phyloP scores from a whole-genome alignment of 352 stramenopile genomes.

The Elongisporangium prolatum region DNA sequence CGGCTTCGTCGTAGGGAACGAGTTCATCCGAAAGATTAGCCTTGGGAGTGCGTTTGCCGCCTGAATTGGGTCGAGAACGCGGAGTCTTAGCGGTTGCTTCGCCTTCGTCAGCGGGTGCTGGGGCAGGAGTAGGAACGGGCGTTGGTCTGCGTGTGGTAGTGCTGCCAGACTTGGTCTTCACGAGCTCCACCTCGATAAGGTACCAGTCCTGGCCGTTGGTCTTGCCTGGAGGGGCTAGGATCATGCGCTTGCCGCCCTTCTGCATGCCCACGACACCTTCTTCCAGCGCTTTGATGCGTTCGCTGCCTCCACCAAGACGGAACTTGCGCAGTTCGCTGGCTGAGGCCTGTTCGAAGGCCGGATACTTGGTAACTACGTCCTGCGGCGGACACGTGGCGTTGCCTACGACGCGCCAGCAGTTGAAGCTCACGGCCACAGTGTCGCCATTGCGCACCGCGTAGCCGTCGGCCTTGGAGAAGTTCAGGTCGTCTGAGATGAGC shows the following conservation, averaged over 20 bases:
- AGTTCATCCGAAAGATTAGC: too few species aligned
- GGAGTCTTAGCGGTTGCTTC: too few species aligned
- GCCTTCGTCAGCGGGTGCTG: too few species aligned
- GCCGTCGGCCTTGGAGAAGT: slow-evolving; percentile 31
- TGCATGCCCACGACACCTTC: slow-evolving; percentile 87
- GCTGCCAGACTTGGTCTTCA: slow-evolving; percentile 58
- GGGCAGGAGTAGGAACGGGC: too few species aligned
- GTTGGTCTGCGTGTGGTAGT: too few species aligned
- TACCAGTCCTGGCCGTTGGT: slow-evolving; percentile 83
- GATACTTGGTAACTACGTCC: slow-evolving; percentile 74
- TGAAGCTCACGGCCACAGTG: slow-evolving; percentile 61
- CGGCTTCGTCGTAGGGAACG: slow-evolving; percentile 41
- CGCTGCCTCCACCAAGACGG: slow-evolving; percentile 63
- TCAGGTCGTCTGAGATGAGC: slow-evolving; percentile 48
- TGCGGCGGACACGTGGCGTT: slow-evolving; percentile 47
- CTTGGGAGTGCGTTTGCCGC: too few species aligned
- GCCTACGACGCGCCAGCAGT: slow-evolving; percentile 72
- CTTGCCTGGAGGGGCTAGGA: slow-evolving; percentile 80
- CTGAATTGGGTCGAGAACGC: too few species aligned
- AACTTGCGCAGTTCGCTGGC: slow-evolving; percentile 62
- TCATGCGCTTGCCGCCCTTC: slow-evolving; percentile 82
- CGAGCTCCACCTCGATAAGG: slow-evolving; percentile 65
- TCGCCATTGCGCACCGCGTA: slow-evolving; percentile 43
- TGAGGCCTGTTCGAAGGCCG: slow-evolving; percentile 62
- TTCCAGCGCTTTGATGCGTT: slow-evolving; percentile 88